Evolutionary conservation across 495 filamentous ascomycete genomes (phyloP).

Genomic region (Penicillium goetzii): DNA sequence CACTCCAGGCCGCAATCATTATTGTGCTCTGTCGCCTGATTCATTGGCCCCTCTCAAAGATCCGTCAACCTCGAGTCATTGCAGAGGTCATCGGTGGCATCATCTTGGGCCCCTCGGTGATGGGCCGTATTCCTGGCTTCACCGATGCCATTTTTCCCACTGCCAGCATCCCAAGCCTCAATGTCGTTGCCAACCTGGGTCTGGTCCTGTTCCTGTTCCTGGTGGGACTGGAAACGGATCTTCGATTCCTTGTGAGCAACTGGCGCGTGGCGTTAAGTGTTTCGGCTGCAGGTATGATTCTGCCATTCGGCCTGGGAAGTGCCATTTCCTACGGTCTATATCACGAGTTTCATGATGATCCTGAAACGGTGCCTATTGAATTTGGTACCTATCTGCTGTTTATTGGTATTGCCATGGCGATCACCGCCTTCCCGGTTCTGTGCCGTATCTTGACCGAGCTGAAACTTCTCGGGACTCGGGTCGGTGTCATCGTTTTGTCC

Average conservation of each 20-base stretch:
- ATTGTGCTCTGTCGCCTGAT: constrained; percentile 86
- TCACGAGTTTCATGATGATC: constrained; percentile 71
- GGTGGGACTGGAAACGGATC: constrained; percentile 89
- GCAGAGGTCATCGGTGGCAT: constrained; percentile 96
- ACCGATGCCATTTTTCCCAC: constrained; percentile 74
- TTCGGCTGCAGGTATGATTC: constrained; percentile 79
- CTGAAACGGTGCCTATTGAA: constrained; percentile 61
- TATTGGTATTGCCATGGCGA: constrained; percentile 91
- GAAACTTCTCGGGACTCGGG: constrained; percentile 80
- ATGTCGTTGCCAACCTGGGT: constrained; percentile 85
- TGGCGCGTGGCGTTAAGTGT: constrained; percentile 86
- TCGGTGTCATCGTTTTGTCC: constrained; percentile 88
- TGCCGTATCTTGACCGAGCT: constrained; percentile 94
- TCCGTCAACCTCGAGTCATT: constrained; percentile 91
- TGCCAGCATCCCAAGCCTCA: constrained; percentile 72
- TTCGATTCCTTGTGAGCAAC: constrained; percentile 81
- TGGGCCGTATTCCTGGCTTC: constrained; percentile 85
- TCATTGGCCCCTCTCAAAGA: constrained; percentile 79
- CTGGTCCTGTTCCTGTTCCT: constrained; percentile 91
- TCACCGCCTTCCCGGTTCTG: constrained; percentile 95
- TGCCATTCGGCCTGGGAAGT: constrained; percentile 72
- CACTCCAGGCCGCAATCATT: constrained; percentile 77
- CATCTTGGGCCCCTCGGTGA: constrained; percentile 82
- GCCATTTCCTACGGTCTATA: constrained; percentile 89
- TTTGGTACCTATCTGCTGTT: constrained; percentile 91